phyloP scores from a whole-genome alignment of 1,139 yeast species.

The Pichia sp. region DNA sequence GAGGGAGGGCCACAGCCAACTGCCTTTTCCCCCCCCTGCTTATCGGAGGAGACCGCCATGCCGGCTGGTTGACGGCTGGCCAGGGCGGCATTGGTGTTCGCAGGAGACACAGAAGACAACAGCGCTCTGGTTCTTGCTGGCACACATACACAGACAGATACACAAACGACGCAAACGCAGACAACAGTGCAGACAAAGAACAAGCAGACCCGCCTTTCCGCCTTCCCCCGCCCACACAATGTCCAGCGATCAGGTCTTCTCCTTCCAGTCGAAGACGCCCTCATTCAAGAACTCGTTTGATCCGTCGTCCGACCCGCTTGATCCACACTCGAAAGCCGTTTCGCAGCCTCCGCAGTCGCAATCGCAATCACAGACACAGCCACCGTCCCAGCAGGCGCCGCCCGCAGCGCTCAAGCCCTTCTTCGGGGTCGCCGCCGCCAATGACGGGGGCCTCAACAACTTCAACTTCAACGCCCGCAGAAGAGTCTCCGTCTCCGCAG shows the following conservation, averaged over 20 bases:
- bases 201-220: too few relatives aligned
- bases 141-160: neutral
- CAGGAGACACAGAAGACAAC: neutral
- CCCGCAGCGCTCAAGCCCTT: neutral
- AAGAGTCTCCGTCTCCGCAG: slow-evolving; percentile 85
- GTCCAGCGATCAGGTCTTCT: slow-evolving; percentile 1
- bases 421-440: neutral
- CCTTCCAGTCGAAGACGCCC: neutral
- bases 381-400: neutral
- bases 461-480: slow-evolving; percentile 61
- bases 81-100: too few relatives aligned
- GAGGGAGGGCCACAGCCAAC: neutral
- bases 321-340: slow-evolving; percentile 5
- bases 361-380: neutral
- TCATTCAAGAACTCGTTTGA: slow-evolving; percentile 14
- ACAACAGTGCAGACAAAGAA: too few relatives aligned
- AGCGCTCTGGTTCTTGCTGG: neutral
- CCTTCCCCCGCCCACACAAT: neutral
- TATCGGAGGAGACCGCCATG: too few relatives aligned
- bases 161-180: too few relatives aligned
- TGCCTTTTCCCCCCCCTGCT: neutral
- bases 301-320: slow-evolving; percentile 14
- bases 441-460: neutral
- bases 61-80: too few relatives aligned
- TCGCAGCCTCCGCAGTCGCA: neutral